Conservation (phyloP, 768 basidiomycete genomes). For the Leccinum olivaceopallidum region DNA sequence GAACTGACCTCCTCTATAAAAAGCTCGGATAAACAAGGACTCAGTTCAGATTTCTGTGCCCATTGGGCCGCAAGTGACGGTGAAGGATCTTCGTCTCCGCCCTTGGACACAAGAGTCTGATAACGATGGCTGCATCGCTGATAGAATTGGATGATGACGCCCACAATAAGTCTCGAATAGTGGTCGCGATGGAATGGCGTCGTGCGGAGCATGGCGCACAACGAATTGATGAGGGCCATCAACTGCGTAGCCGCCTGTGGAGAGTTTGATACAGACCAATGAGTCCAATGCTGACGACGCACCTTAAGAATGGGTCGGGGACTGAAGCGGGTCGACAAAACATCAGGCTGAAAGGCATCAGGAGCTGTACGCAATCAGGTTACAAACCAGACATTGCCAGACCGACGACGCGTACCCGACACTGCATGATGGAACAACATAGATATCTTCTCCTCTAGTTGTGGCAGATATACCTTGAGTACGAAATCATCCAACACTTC, state of each 20-base stretch:
- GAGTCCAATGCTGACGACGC: constrained; percentile 3
- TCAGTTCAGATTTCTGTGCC: constrained; percentile 83
- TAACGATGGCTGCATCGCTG: constrained; percentile 90
- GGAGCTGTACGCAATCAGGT: constrained; percentile 47
- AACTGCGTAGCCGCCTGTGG: constrained; percentile 79
- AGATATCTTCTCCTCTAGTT: constrained; percentile 92
- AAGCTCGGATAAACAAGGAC: constrained; percentile 69
- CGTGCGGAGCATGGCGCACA: constrained; percentile 87
- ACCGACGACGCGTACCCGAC: constrained; percentile 48
- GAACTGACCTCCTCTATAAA: constrained; percentile 50
- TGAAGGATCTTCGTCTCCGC: constrained; percentile 39
- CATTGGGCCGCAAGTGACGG: constrained; percentile 70
- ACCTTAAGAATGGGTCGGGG: constrained; percentile 78
- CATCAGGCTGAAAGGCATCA: constrained; percentile 87
- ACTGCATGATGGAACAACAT: constrained; percentile 85
- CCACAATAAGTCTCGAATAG: constrained; percentile 90
- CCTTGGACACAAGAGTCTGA: constrained; percentile 62
- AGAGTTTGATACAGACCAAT: constrained; percentile 6
- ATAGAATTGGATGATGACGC: constrained; percentile 95
- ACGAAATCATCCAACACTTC: constrained; percentile 93
- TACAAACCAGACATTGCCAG: neutral
- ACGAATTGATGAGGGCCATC: constrained; percentile 86
- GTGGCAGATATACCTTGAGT: constrained; percentile 87
- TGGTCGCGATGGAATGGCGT: constrained; percentile 96
- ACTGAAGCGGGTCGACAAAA: constrained; percentile 62